Conservation (phyloP, 129 eudicot genomes). For the Lonicera japonica region DNA sequence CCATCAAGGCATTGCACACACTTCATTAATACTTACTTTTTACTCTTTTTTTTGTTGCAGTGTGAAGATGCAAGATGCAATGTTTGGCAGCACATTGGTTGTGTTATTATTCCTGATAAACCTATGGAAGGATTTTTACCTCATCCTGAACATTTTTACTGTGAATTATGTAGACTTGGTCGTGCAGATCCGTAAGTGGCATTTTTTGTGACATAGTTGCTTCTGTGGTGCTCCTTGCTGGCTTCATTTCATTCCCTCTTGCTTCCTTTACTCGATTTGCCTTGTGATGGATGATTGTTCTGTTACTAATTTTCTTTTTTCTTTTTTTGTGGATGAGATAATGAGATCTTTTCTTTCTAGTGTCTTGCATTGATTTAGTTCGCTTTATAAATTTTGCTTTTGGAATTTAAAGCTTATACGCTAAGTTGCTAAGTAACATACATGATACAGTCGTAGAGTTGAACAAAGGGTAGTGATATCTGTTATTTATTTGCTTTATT, state of each 20-base stretch:
- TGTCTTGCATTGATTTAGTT: too few relatives aligned
- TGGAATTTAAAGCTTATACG: too few relatives aligned
- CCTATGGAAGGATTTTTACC: conserved; percentile 70
- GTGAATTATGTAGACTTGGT: conserved; percentile 84
- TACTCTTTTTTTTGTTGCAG: conserved; percentile 36
- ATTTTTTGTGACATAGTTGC: not conserved
- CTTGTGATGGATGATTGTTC: too few relatives aligned
- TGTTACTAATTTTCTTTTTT: too few relatives aligned
- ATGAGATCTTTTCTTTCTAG: too few relatives aligned
- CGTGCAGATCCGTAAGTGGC: conserved; percentile 97
- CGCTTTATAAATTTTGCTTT: too few relatives aligned
- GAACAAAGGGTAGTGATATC: too few relatives aligned
- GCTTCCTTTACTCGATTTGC: too few relatives aligned
- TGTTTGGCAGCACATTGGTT: conserved; percentile 78
- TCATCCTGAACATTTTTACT: conserved; percentile 61
- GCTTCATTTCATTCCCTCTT: not conserved
- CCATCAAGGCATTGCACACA: not conserved
- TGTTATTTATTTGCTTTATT: too few relatives aligned
- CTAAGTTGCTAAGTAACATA: too few relatives aligned
- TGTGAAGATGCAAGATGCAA: conserved; percentile 85
- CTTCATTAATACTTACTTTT: not conserved
- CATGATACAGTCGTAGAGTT: too few relatives aligned
- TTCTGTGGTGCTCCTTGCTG: not conserved
- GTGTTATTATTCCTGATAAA: conserved; percentile 84
- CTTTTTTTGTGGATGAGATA: too few relatives aligned